Base-by-base conservation (phyloP, 495 filamentous ascomycete genomes). In the Cairneyella variabilis region DNA sequence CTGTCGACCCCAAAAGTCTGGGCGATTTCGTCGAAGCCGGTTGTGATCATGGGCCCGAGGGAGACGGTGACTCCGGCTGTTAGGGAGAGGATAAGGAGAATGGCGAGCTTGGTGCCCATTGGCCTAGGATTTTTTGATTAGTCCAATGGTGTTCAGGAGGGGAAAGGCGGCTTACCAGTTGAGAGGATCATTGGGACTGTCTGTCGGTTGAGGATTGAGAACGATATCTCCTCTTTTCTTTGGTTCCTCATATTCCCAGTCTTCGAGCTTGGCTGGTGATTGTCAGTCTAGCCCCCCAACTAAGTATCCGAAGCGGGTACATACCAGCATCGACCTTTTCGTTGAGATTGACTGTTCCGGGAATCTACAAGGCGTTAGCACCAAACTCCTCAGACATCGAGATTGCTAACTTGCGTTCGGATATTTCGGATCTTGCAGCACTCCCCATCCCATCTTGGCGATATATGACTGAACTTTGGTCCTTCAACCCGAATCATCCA, bases 101-200 rank as follows among this genome's bases (percentile, higher is more conserved):
- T 50, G 2, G 42, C 22, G 36, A 56, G 48, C 42, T 48, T 56
- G 18, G 53, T 50, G n/a, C 20, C n/a, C n/a, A n/a, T n/a, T n/a
- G n/a, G n/a, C n/a, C n/a, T n/a, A n/a, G n/a, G n/a, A n/a, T n/a
- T n/a, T n/a, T n/a, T n/a, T n/a, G n/a, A n/a, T n/a, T n/a, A n/a
- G n/a, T n/a, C n/a, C n/a, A n/a, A n/a, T n/a, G n/a, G n/a, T n/a
- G n/a, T n/a, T n/a, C n/a, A n/a, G n/a, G n/a, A n/a, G n/a, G n/a
- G n/a, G n/a, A n/a, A n/a, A n/a, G n/a, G n/a, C 38, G 6, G 26
- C 32, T 6, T 20, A 51, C 51, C 68, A 69, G 39, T 76, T 75
- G 39, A 81, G 53, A 7, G 77, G 77, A 56, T 81, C 77, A 56
- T 81, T 81, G 1, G 74, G 76, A n/a, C 67, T 71, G 51, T 78